These are phyloP conservation scores for Rubus idaeus DNA, from an alignment of 306 rosid genomes.

Conservation along the genomic window DNA sequence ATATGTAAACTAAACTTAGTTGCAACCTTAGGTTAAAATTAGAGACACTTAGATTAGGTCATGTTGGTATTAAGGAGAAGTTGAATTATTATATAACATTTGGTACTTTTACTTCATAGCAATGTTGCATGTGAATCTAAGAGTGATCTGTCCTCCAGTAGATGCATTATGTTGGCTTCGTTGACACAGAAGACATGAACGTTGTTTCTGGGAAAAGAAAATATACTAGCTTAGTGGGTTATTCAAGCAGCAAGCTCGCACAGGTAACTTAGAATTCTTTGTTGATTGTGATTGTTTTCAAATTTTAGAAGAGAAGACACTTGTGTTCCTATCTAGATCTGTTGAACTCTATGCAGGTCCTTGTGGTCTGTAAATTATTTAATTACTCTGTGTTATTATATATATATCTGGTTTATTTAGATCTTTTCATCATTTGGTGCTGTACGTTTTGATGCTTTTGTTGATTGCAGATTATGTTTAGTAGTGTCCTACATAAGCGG, in stretches of 20 bases:
- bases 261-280: conserved; percentile 51
- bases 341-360: not conserved
- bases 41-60: too few relatives aligned
- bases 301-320: not conserved
- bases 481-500: conserved; percentile 75
- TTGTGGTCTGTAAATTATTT: not conserved
- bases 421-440: not conserved
- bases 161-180: conserved; percentile 96
- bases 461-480: conserved; percentile 85
- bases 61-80: too few relatives aligned
- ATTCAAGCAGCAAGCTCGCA: conserved; percentile 88
- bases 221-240: conserved; percentile 76
- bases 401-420: not conserved
- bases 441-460: conserved; percentile 3
- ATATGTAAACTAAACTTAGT: too few relatives aligned
- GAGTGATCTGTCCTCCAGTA: conserved; percentile 26
- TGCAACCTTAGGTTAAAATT: too few relatives aligned
- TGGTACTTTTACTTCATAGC: not conserved
- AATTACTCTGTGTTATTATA: not conserved
- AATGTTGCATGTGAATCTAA: conserved; percentile 15
- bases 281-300: conserved; percentile 8
- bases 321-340: not conserved
- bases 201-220: conserved; percentile 66
- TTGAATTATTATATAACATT: too few relatives aligned
- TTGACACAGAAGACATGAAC: conserved; percentile 91